Percentiles rank a stretch among this genome's conserved stretches.
phyloP scores from a whole-genome alignment of 2,329 filamentous ascomycete species.

The Stemphylium vesicarium region DNA sequence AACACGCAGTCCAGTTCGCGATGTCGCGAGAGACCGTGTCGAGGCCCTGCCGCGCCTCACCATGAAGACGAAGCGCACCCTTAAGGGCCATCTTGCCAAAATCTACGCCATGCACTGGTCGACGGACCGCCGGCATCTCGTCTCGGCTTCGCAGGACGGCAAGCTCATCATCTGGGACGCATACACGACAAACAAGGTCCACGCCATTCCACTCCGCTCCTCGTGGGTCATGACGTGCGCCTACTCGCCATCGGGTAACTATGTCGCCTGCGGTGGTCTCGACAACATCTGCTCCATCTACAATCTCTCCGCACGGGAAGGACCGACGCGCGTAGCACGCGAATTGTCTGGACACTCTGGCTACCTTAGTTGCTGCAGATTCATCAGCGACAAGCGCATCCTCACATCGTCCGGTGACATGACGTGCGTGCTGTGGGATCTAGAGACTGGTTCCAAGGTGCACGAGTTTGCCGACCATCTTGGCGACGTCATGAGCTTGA shows the following conservation, averaged over 20 bases:
- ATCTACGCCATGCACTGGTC: slow-evolving; percentile 99
- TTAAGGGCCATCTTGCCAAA: slow-evolving; percentile 98
- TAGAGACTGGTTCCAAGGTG: slow-evolving; percentile 95
- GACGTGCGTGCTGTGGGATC: slow-evolving; percentile 99
- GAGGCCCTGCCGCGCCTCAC: slow-evolving; percentile 90
- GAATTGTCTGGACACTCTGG: slow-evolving; percentile 97
- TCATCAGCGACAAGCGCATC: slow-evolving; percentile 98
- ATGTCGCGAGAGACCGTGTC: slow-evolving; percentile 90
- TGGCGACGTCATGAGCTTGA: slow-evolving; percentile 99
- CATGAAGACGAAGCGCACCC: slow-evolving; percentile 96
- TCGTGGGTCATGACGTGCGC: slow-evolving; percentile 99
- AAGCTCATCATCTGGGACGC: slow-evolving; percentile 99
- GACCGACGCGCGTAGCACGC: slow-evolving; percentile 93
- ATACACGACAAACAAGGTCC: slow-evolving; percentile 99
- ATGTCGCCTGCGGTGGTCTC: slow-evolving; percentile 95
- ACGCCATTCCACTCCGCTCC: slow-evolving; percentile 94
- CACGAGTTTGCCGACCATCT: slow-evolving; percentile 98
- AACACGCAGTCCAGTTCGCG: slow-evolving; percentile 70
- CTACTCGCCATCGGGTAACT: slow-evolving; percentile 97
- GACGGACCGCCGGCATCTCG: slow-evolving; percentile 93
- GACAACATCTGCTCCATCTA: slow-evolving; percentile 99
- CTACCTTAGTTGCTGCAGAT: slow-evolving; percentile 97
- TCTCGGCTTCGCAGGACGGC: slow-evolving; percentile 97
- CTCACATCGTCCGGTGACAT: slow-evolving; percentile 98
- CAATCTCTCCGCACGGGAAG: slow-evolving; percentile 95